phyloP scores from a whole-genome alignment of 257 asterid species.

The Rauvolfia tetraphylla region DNA sequence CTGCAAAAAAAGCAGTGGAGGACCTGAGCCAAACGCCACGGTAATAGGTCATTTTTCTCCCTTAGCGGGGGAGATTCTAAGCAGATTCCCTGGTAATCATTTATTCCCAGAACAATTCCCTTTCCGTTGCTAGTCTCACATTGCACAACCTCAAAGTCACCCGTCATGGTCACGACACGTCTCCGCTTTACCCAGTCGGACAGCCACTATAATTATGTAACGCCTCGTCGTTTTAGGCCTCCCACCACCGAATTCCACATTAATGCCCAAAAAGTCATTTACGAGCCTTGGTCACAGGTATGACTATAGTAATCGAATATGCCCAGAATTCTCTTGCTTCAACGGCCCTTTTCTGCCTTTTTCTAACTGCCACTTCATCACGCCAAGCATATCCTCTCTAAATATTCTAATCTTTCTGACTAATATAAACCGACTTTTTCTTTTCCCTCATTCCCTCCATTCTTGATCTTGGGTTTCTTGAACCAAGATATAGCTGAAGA shows the following conservation, averaged over 20 bases:
- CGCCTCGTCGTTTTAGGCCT: background rate
- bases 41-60: slow-evolving; percentile 1
- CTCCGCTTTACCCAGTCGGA: background rate
- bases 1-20: no score
- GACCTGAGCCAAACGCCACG: no score
- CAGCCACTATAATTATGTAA: background rate
- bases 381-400: slow-evolving; percentile 83
- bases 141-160: slow-evolving; percentile 7
- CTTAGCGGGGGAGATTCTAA: slow-evolving; percentile 33
- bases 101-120: slow-evolving; percentile 19
- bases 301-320: slow-evolving; percentile 51
- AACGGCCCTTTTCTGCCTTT: slow-evolving; percentile 23
- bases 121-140: slow-evolving; percentile 11
- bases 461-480: background rate
- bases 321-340: slow-evolving; percentile 52
- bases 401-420: slow-evolving; percentile 43
- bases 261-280: slow-evolving; percentile 10
- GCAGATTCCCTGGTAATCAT: slow-evolving; percentile 48
- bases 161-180: slow-evolving; percentile 6
- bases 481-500: background rate
- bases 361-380: slow-evolving; percentile 54
- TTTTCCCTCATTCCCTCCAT: slow-evolving; percentile 1
- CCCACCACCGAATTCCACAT: background rate
- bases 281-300: slow-evolving; percentile 17
- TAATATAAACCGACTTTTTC: background rate